Evolutionary conservation across 192 early-diverging fungal species (phyloP).

Genomic region (Backusella australiensis): DNA sequence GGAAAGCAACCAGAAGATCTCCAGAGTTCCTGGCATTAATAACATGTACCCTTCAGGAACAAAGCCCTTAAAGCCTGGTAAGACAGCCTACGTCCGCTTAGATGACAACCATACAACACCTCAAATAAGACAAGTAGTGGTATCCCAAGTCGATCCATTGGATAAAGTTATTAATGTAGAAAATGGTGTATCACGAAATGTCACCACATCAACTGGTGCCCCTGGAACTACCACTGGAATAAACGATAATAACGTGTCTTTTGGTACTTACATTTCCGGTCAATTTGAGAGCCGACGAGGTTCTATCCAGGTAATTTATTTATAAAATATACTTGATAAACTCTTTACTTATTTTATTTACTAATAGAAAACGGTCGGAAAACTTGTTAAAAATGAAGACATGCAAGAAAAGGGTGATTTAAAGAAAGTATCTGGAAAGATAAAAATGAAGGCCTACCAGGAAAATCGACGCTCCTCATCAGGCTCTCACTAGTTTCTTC

Average conservation of each 20-base stretch:
- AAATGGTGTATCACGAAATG: neutral
- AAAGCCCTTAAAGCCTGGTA: neutral
- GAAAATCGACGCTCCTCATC: neutral
- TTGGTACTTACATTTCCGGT: neutral
- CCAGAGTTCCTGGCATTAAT: neutral
- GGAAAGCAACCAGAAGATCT: neutral
- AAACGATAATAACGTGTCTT: neutral
- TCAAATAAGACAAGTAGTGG: neutral
- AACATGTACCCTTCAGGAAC: neutral
- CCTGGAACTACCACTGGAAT: neutral
- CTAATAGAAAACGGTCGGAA: neutral
- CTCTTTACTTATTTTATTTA: neutral
- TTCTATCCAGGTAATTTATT: neutral
- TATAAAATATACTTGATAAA: neutral
- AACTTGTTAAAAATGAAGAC: neutral
- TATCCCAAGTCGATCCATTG: neutral
- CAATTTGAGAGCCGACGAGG: neutral
- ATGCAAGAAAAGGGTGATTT: slow-evolving; percentile 2
- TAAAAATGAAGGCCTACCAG: neutral
- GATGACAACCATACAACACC: neutral
- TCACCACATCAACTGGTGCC: neutral
- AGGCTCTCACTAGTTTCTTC: neutral
- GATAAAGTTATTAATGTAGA: neutral
- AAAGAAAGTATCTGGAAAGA: slow-evolving; percentile 5
- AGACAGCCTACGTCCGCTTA: neutral